Percentiles rank a stretch among this genome's conserved stretches.
Evolutionary conservation across 23 red algal species (phyloP).

Genomic region (Gracilaria caudata): DNA sequence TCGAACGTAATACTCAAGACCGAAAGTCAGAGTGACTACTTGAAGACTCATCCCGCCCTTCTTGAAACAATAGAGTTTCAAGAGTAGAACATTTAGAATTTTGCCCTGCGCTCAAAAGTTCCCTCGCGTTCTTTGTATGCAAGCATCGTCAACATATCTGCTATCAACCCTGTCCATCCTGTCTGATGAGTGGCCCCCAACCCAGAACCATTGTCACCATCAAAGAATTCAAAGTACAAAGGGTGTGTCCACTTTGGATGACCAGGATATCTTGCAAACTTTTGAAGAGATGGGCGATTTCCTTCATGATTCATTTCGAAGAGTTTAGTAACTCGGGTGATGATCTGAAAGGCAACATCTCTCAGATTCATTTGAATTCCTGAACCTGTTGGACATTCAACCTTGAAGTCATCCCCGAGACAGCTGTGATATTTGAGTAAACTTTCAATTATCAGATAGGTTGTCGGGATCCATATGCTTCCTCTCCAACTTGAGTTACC

Average conservation of each 20-base stretch:
- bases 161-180: conserved; percentile 11
- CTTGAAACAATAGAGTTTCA: too few species aligned
- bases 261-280: conserved; percentile 13
- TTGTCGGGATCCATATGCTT: conserved; percentile 8
- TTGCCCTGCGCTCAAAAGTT: background rate
- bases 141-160: conserved; percentile 8
- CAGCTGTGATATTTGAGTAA: conserved; percentile 3
- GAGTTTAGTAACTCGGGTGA: background rate
- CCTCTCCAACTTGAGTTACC: conserved; percentile 10
- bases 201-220: conserved; percentile 5
- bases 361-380: background rate
- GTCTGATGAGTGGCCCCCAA: background rate
- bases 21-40: background rate
- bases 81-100: background rate
- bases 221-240: conserved; percentile 14
- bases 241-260: background rate
- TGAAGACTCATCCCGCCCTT: background rate
- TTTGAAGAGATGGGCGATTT: conserved; percentile 10
- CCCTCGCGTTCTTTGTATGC: background rate
- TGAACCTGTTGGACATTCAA: conserved; percentile 1
- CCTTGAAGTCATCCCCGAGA: background rate
- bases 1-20: background rate
- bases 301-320: background rate
- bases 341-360: background rate
- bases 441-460: background rate